Evolutionary conservation across 2,329 filamentous ascomycete genomes (phyloP), one percentile per base, ranked within the genome.

Genomic region (Nemania diffusa): DNA sequence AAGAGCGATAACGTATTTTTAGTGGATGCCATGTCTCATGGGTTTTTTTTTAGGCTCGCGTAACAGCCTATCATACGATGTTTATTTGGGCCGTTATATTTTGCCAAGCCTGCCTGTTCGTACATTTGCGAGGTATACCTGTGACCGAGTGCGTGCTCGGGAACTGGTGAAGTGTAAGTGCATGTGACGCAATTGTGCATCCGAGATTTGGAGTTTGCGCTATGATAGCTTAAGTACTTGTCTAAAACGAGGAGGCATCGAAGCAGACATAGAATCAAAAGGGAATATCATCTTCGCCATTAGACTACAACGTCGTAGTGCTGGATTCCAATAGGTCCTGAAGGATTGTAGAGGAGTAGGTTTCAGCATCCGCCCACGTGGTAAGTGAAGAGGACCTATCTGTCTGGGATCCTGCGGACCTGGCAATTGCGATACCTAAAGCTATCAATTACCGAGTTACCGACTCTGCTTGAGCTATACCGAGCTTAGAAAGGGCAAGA

Each of bases 101-200:
- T 63, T 37, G 48, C 37, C 55, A 62, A 55, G 52, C 52, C 52
- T 40, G 24, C 40, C 44, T 46, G 27, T 22, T 29, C n/a, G 13
- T 26, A 46, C 22, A 15, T 24, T 24, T 53, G 32, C 13, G 27
- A 9, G 20, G 34, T 34, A 26, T 20, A 22, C 20, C 24, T 55
- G 20, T 55, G 24, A 27, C 53, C 24, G 34, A 27, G 40, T 57
- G 37, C 15, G 20, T 48, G 44, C 2, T 37, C 22, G 13, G 40
- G 22, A 52, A 32, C 26, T 34, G 50, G 29, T 42, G 50, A 63
- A 26, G 15, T 11, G 44, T 27, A 63, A 26, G 15, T 11, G 44
- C 29, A 34, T 26, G 59, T 67, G 67, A 67, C 59, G 64, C 57
- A 48, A 67, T 67, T 64, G 37, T 58, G 51, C 63, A 55, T 60